phyloP scores from a whole-genome alignment of 768 basidiomycete species.

The Podaxis carcinomalis region DNA sequence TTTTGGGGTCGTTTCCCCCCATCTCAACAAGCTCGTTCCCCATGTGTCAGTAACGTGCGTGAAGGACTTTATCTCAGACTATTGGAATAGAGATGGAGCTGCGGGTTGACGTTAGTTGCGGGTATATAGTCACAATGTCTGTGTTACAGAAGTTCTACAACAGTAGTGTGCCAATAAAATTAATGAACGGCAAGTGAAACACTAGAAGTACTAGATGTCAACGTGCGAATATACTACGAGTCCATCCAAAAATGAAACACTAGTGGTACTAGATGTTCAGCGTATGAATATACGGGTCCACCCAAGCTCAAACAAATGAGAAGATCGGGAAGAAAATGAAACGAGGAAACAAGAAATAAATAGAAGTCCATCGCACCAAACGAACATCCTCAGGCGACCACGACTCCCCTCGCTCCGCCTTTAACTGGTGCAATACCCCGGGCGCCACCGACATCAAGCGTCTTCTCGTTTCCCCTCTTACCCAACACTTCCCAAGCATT shows the following conservation, averaged over 20 bases:
- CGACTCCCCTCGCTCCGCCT: not conserved
- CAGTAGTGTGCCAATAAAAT: no score
- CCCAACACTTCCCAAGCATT: slow-evolving; percentile 23
- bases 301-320: not conserved
- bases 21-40: not conserved
- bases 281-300: not conserved
- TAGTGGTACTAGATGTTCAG: no score
- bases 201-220: no score
- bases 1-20: not conserved
- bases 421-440: not conserved
- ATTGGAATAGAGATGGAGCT: not conserved
- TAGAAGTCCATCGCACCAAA: not conserved
- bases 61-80: not conserved
- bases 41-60: not conserved
- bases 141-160: no score
- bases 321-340: not conserved
- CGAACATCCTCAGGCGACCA: not conserved
- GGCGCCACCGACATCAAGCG: not conserved
- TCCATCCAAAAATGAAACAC: not conserved
- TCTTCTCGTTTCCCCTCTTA: not conserved
- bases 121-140: no score
- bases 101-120: no score
- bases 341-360: not conserved
- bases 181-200: no score
- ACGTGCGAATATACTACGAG: not conserved